phyloP scores from a whole-genome alignment of 305 asterid genomes.

The Solanum chacoense region DNA sequence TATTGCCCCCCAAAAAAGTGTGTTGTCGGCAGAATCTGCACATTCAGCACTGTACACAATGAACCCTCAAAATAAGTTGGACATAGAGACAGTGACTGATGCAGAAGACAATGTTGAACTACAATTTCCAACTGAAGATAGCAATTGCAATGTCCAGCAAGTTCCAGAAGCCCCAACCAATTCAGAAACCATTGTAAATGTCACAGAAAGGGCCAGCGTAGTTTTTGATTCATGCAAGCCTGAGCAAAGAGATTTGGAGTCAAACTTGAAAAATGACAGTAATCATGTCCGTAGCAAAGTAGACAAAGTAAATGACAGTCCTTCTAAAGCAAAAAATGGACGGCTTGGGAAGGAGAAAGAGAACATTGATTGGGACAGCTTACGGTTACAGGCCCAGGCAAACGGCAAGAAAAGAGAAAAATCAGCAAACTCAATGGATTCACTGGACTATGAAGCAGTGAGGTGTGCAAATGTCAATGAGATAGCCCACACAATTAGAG shows the following conservation, averaged over 20 bases:
- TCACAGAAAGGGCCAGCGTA: slow-evolving; percentile 37
- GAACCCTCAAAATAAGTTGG: slow-evolving; percentile 23
- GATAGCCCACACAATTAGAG: slow-evolving; percentile 73
- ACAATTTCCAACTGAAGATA: slow-evolving; percentile 20
- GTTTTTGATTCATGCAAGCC: slow-evolving; percentile 16
- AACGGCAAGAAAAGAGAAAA: slow-evolving; percentile 42
- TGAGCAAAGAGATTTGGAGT: slow-evolving; percentile 8
- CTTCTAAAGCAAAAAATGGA: slow-evolving; percentile 31
- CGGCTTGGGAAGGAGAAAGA: slow-evolving; percentile 50
- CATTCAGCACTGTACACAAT: slow-evolving; percentile 31
- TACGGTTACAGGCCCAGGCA: slow-evolving; percentile 46
- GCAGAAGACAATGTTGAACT: slow-evolving; percentile 20
- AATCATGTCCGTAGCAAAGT: slow-evolving; percentile 16
- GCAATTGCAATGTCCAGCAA: slow-evolving; percentile 23
- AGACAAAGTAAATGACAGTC: slow-evolving; percentile 15
- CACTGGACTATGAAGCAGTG: slow-evolving; percentile 93
- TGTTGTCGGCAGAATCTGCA: slow-evolving; percentile 51
- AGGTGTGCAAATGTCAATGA: slow-evolving; percentile 75
- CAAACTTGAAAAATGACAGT: slow-evolving; percentile 23
- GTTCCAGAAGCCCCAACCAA: slow-evolving; percentile 15
- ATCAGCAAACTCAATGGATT: slow-evolving; percentile 52
- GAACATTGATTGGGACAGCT: slow-evolving; percentile 63
- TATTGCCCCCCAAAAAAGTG: slow-evolving; percentile 47
- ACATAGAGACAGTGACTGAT: slow-evolving; percentile 12
- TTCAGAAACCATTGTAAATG: slow-evolving; percentile 30